Evolutionary conservation across 805 yeast species (phyloP).

Genomic region (Ogataea nitratoaversa): DNA sequence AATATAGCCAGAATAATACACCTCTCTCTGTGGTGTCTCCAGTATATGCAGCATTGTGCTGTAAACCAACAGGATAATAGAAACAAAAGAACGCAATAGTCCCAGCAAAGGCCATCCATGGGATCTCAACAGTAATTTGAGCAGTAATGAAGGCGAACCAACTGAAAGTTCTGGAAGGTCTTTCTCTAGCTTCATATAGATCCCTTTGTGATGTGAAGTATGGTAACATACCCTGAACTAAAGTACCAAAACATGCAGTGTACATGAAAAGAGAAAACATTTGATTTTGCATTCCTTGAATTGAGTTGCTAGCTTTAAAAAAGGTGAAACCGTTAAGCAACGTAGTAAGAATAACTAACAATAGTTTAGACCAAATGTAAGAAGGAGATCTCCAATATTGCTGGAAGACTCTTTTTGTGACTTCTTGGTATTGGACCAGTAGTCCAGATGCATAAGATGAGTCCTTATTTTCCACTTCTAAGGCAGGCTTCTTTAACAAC

Average conservation of each 20-base stretch:
- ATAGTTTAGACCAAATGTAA: conserved; percentile 51
- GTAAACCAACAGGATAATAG: conserved; percentile 68
- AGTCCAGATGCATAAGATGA: conserved; percentile 42
- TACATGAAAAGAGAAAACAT: conserved; percentile 72
- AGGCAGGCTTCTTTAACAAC: conserved; percentile 35
- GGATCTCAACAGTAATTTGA: conserved; percentile 58
- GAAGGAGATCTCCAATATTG: conserved; percentile 62
- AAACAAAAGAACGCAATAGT: conserved; percentile 54
- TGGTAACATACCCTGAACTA: conserved; percentile 58
- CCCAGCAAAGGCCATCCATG: conserved; percentile 55
- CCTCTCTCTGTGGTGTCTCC: conserved; percentile 45
- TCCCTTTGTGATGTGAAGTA: conserved; percentile 53
- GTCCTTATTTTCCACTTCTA: conserved; percentile 28
- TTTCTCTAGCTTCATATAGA: conserved; percentile 64
- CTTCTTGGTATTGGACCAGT: conserved; percentile 36
- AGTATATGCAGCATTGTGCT: conserved; percentile 50
- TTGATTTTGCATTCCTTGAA: conserved; percentile 72
- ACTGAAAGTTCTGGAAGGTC: conserved; percentile 62
- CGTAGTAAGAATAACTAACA: conserved; percentile 48
- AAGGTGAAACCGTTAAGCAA: conserved; percentile 63
- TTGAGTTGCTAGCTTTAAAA: conserved; percentile 53
- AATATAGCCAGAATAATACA: conserved; percentile 37
- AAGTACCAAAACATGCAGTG: conserved; percentile 47
- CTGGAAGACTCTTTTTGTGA: conserved; percentile 44
- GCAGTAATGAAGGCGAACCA: conserved; percentile 61